Evolutionary conservation across 2,329 filamentous ascomycete genomes (phyloP).

Genomic region (Fusarium beomiforme): DNA sequence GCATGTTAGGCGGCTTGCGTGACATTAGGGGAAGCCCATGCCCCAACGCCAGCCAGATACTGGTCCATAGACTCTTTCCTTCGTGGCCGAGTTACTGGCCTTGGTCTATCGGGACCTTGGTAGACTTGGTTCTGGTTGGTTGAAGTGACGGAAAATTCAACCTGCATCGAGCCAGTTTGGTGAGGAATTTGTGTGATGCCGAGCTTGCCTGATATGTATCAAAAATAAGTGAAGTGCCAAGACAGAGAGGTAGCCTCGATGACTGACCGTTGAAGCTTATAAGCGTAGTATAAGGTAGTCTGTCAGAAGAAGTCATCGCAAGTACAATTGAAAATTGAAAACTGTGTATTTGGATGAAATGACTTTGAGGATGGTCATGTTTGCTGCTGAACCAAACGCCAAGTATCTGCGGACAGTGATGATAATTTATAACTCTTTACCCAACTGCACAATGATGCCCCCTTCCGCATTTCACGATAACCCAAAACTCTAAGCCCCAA

Average conservation of each 20-base stretch:
- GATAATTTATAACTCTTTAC: fast-evolving
- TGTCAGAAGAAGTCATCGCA: not conserved
- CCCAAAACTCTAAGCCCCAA: not conserved
- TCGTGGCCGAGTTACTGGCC: not conserved
- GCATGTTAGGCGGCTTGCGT: not conserved
- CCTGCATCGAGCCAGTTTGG: not conserved
- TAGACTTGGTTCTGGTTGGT: not conserved
- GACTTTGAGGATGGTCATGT: not conserved
- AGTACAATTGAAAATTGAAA: not conserved
- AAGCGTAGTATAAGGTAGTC: not conserved
- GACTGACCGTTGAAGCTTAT: not conserved
- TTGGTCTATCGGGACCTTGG: not conserved
- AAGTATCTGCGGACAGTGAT: fast-evolving
- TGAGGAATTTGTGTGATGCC: not conserved
- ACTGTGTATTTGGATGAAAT: fast-evolving
- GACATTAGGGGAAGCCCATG: not conserved
- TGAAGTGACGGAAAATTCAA: not conserved
- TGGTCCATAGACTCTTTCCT: not conserved
- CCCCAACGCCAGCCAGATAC: not conserved
- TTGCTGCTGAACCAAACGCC: not conserved
- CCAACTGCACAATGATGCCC: not conserved
- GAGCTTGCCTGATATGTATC: not conserved
- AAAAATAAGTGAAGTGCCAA: not conserved
- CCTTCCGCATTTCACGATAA: not conserved
- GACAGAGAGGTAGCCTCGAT: fast-evolving